phyloP scores from a whole-genome alignment of 2,329 filamentous ascomycete genomes.

The Uncinocarpus reesii region DNA sequence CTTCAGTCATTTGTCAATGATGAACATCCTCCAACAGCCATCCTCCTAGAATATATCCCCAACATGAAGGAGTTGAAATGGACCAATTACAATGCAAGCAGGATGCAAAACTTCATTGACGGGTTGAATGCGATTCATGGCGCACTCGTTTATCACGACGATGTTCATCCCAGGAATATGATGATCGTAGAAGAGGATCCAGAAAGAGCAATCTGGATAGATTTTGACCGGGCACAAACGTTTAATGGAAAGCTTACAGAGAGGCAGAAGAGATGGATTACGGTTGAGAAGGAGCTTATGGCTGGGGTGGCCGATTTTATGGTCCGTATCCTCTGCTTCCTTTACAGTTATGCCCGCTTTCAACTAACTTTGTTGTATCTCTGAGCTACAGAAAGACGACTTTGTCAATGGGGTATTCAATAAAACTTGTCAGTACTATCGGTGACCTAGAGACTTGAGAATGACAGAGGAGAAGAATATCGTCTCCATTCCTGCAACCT shows the following conservation, averaged over 20 bases:
- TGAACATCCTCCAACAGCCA: constrained; percentile 17
- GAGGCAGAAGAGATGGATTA: constrained; percentile 1
- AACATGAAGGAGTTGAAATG: constrained; percentile 19
- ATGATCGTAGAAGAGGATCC: constrained; percentile 18
- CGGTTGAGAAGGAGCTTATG: no score
- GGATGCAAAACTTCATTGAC: constrained; percentile 17
- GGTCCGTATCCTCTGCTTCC: no score
- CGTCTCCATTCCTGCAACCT: no score
- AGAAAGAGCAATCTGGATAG: constrained; percentile 19
- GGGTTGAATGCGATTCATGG: constrained; percentile 20
- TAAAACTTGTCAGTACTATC: no score
- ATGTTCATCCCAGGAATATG: constrained; percentile 23
- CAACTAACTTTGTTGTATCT: no score
- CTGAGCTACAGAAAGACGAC: no score
- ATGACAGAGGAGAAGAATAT: no score
- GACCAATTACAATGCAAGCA: constrained; percentile 18
- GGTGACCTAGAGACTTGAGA: no score
- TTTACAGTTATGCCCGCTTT: no score
- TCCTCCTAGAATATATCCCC: constrained; percentile 24
- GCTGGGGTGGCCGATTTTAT: no score
- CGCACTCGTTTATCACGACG: constrained; percentile 20
- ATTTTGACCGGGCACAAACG: constrained; percentile 21
- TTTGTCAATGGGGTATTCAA: no score
- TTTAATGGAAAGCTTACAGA: constrained; percentile 7
- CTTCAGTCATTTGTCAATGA: constrained; percentile 5